phyloP scores from a whole-genome alignment of 495 filamentous ascomycete genomes.

The Aspergillus kassunensis region DNA sequence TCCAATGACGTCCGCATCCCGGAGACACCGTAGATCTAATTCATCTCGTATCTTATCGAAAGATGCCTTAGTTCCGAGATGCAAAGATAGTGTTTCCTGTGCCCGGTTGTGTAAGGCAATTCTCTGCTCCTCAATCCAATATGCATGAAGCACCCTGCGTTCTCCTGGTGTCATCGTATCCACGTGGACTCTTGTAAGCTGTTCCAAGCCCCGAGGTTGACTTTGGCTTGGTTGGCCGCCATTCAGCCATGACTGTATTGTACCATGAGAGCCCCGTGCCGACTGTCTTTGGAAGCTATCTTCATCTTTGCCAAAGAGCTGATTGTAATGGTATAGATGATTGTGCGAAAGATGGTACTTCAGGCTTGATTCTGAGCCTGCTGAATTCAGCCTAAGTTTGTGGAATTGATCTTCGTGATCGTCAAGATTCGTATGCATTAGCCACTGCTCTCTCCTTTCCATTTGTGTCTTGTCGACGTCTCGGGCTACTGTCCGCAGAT shows the following conservation, averaged over 20 bases:
- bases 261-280: conserved; percentile 24
- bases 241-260: conserved; percentile 28
- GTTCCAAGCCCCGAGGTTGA: conserved; percentile 3
- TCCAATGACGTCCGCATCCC: conserved; percentile 58
- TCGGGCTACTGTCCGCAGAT: conserved; percentile 39
- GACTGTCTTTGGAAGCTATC: conserved; percentile 21
- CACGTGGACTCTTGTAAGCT: conserved; percentile 16
- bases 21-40: conserved; percentile 32
- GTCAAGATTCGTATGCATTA: conserved; percentile 13
- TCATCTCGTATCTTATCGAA: conserved; percentile 34
- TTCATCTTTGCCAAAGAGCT: conserved; percentile 28
- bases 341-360: conserved; percentile 17
- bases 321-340: conserved; percentile 17
- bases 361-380: conserved; percentile 6
- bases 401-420: conserved; percentile 9
- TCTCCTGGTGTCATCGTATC: conserved; percentile 24
- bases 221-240: conserved; percentile 5
- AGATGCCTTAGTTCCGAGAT: conserved; percentile 27
- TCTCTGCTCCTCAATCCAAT: conserved; percentile 49
- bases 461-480: conserved; percentile 30
- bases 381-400: conserved; percentile 3
- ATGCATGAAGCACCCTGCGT: conserved; percentile 19
- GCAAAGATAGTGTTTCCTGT: conserved; percentile 30
- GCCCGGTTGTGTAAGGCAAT: conserved; percentile 24
- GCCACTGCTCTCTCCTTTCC: conserved; percentile 30